Base-by-base conservation (phyloP, 139 green algal species). In the Micromonas commoda region DNA sequence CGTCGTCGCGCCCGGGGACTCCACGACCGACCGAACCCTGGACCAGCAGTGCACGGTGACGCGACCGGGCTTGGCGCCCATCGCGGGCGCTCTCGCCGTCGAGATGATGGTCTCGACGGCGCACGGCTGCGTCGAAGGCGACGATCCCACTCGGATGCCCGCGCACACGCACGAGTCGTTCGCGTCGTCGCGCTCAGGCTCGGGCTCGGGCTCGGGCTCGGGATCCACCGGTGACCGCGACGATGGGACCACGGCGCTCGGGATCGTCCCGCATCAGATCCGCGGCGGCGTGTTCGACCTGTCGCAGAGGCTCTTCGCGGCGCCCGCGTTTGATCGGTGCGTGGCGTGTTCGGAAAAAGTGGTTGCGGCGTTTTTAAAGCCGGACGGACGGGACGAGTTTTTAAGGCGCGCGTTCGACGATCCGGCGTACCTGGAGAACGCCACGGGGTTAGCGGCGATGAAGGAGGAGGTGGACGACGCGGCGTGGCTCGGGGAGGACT, bases 1-100 rank as follows among this genome's bases (percentile, higher is more conserved):
- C 72, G 93, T 99, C 0, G 88, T 98, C 5, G 94, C 94, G 0
- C 95, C 95, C 0, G 64, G 89, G 31, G 90, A 98, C 78, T 96
- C 91, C 57, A 97, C 91, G 0, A 53, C 73, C 1, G 87, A 97
- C 72, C 81, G 92, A 3, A 89, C 92, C 1, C 79, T 98, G 65
- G 95, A 99, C 87, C 91, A 98, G 88, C 94, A 97, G 81, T 98
- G 93, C 91, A 98, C 93, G 16, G 93, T 97, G 51, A 91, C 92
- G 1, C 79, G 93, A 20, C 93, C 93, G 0, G 95, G 95, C 0
- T 85, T 99, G 32, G 92, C 91, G 6, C 80, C 86, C 38, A 93
- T 98, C 32, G 94, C 94, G 29, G 88, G 87, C 5, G 87, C 92
- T 5, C 82, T 97, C 63, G 91, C 92, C 6, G 93, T 94, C 16